Evolutionary conservation across 257 asterid species (phyloP).

Genomic region (Catharanthus roseus): DNA sequence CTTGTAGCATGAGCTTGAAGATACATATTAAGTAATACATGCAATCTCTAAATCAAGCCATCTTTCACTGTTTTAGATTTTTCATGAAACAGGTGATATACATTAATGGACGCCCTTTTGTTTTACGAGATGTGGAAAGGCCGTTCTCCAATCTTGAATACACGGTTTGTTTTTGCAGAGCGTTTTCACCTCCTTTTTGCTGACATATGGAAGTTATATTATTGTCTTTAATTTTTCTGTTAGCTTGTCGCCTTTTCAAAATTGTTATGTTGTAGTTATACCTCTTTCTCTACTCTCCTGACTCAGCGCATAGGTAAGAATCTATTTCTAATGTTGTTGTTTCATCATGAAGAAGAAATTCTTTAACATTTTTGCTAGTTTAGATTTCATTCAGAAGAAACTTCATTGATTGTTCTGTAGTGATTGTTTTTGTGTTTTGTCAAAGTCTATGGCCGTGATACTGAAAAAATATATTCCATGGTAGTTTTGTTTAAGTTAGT

Average conservation of each 20-base stretch:
- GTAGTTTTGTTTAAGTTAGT: not conserved
- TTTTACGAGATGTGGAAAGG: conserved; percentile 92
- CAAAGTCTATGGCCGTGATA: not conserved
- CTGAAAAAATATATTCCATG: not conserved
- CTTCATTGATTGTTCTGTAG: not conserved
- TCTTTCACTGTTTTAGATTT: conserved; percentile 8
- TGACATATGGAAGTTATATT: not conserved
- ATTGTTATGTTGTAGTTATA: not conserved
- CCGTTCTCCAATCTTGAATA: conserved; percentile 96
- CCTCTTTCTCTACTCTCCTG: not conserved
- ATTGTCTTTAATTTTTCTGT: not conserved
- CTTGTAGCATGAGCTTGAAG: not conserved
- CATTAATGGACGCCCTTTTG: conserved; percentile 95
- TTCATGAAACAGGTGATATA: conserved; percentile 71
- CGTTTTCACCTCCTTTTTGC: conserved; percentile 14
- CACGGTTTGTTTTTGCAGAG: conserved; percentile 60
- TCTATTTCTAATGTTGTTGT: not conserved
- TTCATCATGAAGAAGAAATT: not conserved
- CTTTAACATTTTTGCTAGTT: not conserved
- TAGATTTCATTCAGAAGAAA: not conserved
- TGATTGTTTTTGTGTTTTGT: conserved; percentile 1
- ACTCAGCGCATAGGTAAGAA: not conserved
- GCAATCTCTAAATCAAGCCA: not conserved
- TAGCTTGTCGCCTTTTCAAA: not conserved
- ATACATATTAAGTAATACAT: not conserved